phyloP scores from a whole-genome alignment of 1,139 yeast species.

The Candida buenavistaensis region DNA sequence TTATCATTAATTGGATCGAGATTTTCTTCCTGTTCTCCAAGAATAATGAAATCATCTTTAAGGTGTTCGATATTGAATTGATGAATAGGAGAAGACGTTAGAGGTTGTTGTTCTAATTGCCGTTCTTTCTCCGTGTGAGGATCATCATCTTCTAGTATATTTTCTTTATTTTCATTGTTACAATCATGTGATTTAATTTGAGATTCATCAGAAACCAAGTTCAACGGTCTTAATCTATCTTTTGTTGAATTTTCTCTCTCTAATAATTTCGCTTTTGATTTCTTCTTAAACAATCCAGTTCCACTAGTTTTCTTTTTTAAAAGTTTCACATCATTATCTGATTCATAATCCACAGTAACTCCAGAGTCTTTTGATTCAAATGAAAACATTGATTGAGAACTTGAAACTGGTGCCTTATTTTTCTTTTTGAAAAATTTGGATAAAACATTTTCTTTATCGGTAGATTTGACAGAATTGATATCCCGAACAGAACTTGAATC shows the following conservation, averaged over 20 bases:
- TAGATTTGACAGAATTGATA: conserved; percentile 6
- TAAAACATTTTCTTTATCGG: conserved; percentile 43
- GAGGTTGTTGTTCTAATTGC: neutral
- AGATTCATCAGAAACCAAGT: conserved; percentile 6
- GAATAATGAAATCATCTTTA: conserved; percentile 3
- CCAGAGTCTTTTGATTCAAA: conserved; percentile 20
- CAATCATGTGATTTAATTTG: conserved; percentile 3
- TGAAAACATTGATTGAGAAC: conserved; percentile 9
- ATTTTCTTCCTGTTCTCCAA: conserved; percentile 1
- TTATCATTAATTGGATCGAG: neutral
- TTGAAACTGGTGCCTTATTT: conserved; percentile 27
- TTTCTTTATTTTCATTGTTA: conserved; percentile 13
- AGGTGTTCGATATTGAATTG: conserved; percentile 6
- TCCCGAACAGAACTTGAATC: conserved; percentile 2
- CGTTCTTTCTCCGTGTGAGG: neutral
- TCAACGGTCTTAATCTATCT: conserved; percentile 5
- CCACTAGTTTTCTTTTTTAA: conserved; percentile 25
- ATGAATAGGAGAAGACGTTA: conserved; percentile 2
- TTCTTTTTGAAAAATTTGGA: conserved; percentile 47
- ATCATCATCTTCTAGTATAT: conserved; percentile 2
- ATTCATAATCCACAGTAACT: conserved; percentile 31
- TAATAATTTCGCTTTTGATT: conserved; percentile 12
- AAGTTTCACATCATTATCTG: conserved; percentile 22
- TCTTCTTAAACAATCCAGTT: conserved; percentile 13
- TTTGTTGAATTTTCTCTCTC: conserved; percentile 10